Percentiles rank a stretch among this genome's conserved stretches.
Conservation (phyloP, 106 monocot genomes). For the Iris macrosiphon region DNA sequence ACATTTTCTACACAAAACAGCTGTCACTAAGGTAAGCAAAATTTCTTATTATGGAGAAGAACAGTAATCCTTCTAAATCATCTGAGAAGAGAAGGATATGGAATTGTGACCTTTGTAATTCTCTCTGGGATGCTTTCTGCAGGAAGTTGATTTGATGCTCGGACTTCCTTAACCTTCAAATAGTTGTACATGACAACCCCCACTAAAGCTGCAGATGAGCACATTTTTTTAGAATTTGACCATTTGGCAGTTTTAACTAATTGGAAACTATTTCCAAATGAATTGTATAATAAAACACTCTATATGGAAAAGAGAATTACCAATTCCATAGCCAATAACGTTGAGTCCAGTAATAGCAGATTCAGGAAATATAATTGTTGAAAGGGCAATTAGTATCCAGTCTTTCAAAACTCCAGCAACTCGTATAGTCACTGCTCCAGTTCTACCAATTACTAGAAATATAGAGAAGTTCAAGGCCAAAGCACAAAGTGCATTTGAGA, state of each 20-base stretch:
- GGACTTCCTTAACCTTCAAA: slow-evolving; percentile 58
- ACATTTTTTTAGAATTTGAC: background rate
- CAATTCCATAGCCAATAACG: slow-evolving; percentile 70
- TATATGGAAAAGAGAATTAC: slow-evolving; percentile 23
- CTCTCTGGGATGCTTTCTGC: slow-evolving; percentile 42
- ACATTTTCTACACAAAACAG: too few relatives aligned
- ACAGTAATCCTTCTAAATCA: too few relatives aligned
- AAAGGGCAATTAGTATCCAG: slow-evolving; percentile 80
- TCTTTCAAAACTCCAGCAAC: slow-evolving; percentile 87
- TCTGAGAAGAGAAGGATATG: too few relatives aligned
- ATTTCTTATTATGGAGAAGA: too few relatives aligned
- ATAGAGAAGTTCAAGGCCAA: slow-evolving; percentile 70
- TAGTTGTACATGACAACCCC: slow-evolving; percentile 94
- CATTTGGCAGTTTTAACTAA: background rate
- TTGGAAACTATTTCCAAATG: background rate
- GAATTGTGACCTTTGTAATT: slow-evolving; percentile 62
- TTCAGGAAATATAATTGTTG: slow-evolving; percentile 74
- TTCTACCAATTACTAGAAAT: slow-evolving; percentile 77
- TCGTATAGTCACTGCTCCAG: slow-evolving; percentile 67
- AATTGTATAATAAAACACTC: background rate
- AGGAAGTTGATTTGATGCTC: slow-evolving; percentile 39
- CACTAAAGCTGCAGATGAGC: slow-evolving; percentile 14
- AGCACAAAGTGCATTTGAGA: slow-evolving; percentile 66
- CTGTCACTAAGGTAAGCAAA: too few relatives aligned
- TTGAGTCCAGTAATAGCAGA: slow-evolving; percentile 80